Percentiles rank a stretch among this genome's conserved stretches.
phyloP scores from a whole-genome alignment of 2,329 filamentous ascomycete species.

The Ilyonectria sp. region DNA sequence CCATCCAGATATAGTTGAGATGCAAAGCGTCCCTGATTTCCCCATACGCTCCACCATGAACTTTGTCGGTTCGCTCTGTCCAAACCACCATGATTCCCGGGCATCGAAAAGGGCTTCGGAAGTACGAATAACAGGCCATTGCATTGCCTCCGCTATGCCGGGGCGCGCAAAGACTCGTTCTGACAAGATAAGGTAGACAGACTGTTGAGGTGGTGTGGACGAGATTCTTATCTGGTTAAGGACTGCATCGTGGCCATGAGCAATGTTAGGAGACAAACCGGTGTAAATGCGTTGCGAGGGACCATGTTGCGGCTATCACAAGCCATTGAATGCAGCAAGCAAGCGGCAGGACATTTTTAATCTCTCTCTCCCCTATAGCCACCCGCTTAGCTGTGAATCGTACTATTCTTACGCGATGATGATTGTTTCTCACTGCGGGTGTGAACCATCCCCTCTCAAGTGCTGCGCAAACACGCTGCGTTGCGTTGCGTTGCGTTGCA shows the following conservation, averaged over 20 bases:
- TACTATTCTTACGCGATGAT: background rate
- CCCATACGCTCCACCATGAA: background rate
- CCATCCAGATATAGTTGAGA: background rate
- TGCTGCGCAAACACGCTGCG: constrained; percentile 35
- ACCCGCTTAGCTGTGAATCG: background rate
- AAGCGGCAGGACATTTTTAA: background rate
- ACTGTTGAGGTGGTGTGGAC: background rate
- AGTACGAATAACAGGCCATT: background rate
- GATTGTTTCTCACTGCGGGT: constrained; percentile 19
- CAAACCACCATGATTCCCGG: background rate
- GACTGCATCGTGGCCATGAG: background rate
- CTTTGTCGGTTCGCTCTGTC: background rate
- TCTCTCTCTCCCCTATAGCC: constrained; percentile 1
- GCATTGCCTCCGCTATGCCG: background rate
- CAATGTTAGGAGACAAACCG: background rate
- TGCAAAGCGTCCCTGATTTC: background rate
- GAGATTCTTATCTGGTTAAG: background rate
- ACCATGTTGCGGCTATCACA: constrained; percentile 12
- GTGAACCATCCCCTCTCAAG: constrained; percentile 10
- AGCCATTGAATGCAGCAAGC: background rate
- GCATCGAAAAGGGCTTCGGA: background rate
- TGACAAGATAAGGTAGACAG: background rate
- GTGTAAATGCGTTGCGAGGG: background rate
- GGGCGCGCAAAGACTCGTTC: background rate
- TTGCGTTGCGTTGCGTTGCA: constrained; percentile 34